Evolutionary conservation across 768 basidiomycete genomes (phyloP), one percentile per base, ranked within the genome.

Genomic region (Calocybe cyanea): DNA sequence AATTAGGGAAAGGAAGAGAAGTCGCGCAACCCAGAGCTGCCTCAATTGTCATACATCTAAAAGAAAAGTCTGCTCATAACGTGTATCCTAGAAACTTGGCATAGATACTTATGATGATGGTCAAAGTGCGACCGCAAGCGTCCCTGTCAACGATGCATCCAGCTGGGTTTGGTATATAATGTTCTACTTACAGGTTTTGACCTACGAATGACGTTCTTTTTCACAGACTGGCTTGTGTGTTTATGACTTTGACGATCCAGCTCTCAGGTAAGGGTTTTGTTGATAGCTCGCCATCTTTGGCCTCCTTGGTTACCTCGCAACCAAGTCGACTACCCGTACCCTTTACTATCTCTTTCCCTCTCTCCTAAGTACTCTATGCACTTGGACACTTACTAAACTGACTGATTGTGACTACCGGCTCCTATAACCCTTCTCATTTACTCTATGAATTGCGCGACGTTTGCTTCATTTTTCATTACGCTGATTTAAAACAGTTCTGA

Each of bases 21-120:
- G 95, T 70, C 76, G 92, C 59, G 93, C 92, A 38, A 93, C 91
- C 2, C 87, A 93, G 71, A 89, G 87, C 61, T 86, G 83, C 60
- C 69, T 85, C 49, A 90, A 90, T 59, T 95, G 92, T 70, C 92
- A 95, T 67, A 92, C 91, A 36, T 92, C 92, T 43, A 95, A 95
- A 70, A 73, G 92, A 57, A 93, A 93, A 78, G 91, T 91, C 51
- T 45, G 74, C 52, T 40, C 17, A 45, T 28, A 5, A 6, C 11
- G 5, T 45, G 49, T 17, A 49, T 34, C 8, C 30, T 48, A 34
- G 49, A n/a, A n/a, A n/a, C 21, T 45, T 46, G 46, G 40, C 44
- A 49, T 15, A 38, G 44, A 38, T 23, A 35, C 43, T 32, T n/a
- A 45, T 52, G 43, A 49, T 36, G 36, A 43, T 51, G 50, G 47